A percentile compares a stretch with the other conserved stretches of the same genome.
Evolutionary conservation across 2,329 filamentous ascomycete species (phyloP).

Genomic region (Aspergillus fischeri): DNA sequence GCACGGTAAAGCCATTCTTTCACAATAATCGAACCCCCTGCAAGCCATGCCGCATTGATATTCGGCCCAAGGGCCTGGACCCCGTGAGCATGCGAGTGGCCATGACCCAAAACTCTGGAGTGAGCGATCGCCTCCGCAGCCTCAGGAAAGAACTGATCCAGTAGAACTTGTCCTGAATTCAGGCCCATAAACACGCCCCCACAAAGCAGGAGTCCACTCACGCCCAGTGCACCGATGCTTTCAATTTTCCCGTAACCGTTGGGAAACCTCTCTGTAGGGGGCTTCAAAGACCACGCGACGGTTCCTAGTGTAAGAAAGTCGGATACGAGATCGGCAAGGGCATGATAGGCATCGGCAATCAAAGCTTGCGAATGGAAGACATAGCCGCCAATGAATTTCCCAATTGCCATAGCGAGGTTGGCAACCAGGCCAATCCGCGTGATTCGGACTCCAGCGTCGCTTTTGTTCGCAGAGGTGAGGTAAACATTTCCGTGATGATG

Average conservation of each 20-base stretch:
- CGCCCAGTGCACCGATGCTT: constrained; percentile 86
- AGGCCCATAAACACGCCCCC: constrained; percentile 91
- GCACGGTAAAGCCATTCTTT: constrained; percentile 98
- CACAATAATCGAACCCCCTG: constrained; percentile 79
- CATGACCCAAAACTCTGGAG: constrained; percentile 46
- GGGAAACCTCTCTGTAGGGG: constrained; percentile 78
- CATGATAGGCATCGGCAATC: constrained; percentile 91
- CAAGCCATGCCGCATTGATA: constrained; percentile 92
- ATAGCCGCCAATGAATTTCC: constrained; percentile 88
- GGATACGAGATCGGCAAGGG: constrained; percentile 89
- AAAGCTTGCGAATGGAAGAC: constrained; percentile 92
- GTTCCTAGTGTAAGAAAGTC: constrained; percentile 92
- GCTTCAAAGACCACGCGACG: constrained; percentile 86
- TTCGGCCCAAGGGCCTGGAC: constrained; percentile 63
- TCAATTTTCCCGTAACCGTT: constrained; percentile 97
- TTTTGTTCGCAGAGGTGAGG: constrained; percentile 75
- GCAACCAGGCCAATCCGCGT: constrained; percentile 83
- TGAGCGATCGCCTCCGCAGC: constrained; percentile 49
- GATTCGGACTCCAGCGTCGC: constrained; percentile 89
- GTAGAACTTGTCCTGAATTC: constrained; percentile 66
- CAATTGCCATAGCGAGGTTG: constrained; percentile 90
- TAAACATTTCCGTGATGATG: constrained; percentile 84
- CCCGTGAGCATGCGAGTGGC: constrained; percentile 55
- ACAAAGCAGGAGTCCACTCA: constrained; percentile 83
- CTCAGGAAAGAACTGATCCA: constrained; percentile 69